Base-by-base conservation (phyloP, 345 rosid species). In the Garcia nutans region DNA sequence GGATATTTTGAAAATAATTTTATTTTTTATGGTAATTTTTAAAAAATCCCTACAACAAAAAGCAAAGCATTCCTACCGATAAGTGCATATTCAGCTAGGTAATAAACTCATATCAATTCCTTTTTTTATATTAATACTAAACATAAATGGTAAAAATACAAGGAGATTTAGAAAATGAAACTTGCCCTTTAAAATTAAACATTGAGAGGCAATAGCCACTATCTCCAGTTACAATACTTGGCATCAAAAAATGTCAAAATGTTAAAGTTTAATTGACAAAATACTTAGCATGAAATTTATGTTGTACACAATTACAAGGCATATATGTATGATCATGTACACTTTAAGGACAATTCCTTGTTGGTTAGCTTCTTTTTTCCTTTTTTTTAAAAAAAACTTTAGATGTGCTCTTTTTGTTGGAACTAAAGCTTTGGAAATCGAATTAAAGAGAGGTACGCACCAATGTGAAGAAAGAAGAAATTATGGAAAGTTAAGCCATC, bases 401-500 rank as follows among this genome's bases (percentile, higher is more conserved):
- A 10, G 50, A 47, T 47, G 10, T 16, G n/a, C 58, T 49, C 13
- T 8, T 24, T 24, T 24, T 47, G 6, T 23, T 68, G 28, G n/a
- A 68, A 6, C 37, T 45, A 49, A 68, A 15, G 33, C 54, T 64
- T 37, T 17, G 13, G 20, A 45, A 7, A 23, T 11, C 19, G 63
- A 52, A 64, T 56, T 62, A 63, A 33, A 66, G 22, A 79, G 52
- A 57, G 37, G 50, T 47, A 47, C 10, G 50, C 1, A 37, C 41
- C 41, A 0, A 47, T 17, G 68, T 3, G 7, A 6, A 6, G 58
- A 16, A 16, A 17, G 4, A 16, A 17, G 19, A 11, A 9, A 15
- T 0, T 63, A 83, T 84, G 80, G 59, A 37, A 73, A 70, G 41
- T 19, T 83, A 50, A 72, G 65, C 62, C 87, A 81, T 59, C 78